phyloP scores from a whole-genome alignment of 148 eudicot genomes.

The Pouteria glomerata region DNA sequence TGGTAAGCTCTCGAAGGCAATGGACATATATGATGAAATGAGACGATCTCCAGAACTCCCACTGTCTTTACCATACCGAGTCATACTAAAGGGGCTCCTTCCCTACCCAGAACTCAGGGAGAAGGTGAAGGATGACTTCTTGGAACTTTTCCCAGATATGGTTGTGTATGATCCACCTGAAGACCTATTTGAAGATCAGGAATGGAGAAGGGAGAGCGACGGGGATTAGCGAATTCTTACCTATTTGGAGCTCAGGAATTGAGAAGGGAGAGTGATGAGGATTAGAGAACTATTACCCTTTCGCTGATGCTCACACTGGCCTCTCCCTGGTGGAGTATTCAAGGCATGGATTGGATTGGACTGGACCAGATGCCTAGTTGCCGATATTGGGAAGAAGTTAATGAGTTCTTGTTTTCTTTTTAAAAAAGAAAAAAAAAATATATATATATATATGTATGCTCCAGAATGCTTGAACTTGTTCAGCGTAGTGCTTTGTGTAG shows the following conservation, averaged over 20 bases:
- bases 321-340: not conserved
- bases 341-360: not conserved
- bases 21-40: conserved; percentile 87
- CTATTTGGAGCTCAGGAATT: too few relatives aligned
- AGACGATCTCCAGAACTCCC: conserved; percentile 83
- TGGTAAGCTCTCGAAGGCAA: conserved; percentile 69
- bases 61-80: conserved; percentile 79
- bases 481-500: not conserved
- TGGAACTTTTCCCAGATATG: conserved; percentile 84
- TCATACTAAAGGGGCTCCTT: conserved; percentile 82
- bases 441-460: not conserved
- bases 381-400: not conserved
- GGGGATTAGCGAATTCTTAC: conserved; percentile 23
- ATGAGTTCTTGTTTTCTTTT: too few relatives aligned
- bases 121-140: conserved; percentile 76
- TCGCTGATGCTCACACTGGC: not conserved
- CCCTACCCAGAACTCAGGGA: conserved; percentile 90
- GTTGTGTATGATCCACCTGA: conserved; percentile 80
- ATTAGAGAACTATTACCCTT: too few relatives aligned
- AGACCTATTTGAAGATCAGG: conserved; percentile 60
- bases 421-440: too few relatives aligned
- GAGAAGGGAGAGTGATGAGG: too few relatives aligned
- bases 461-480: not conserved
- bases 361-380: not conserved
- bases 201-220: conserved; percentile 44